Evolutionary conservation across 495 filamentous ascomycete species (phyloP).

Genomic region (Neurospora africana): DNA sequence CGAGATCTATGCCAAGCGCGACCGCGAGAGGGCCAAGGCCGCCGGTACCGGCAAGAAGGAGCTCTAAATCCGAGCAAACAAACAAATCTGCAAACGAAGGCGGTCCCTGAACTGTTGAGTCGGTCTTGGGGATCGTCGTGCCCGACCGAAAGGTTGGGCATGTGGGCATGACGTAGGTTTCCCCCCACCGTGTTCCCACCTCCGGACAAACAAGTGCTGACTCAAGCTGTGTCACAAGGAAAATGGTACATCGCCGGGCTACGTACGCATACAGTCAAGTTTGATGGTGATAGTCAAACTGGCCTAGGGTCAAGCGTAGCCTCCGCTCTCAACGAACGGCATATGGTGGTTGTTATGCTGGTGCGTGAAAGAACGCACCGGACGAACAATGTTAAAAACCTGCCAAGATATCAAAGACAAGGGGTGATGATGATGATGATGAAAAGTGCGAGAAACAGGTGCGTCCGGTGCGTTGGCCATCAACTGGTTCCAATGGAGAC

Average conservation of each 20-base stretch:
- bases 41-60: constrained; percentile 32
- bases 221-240: not conserved
- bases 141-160: not conserved
- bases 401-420: not conserved
- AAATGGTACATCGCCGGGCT: not conserved
- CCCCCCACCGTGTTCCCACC: not conserved
- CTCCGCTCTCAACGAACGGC: not conserved
- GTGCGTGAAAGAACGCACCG: not conserved
- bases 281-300: not conserved
- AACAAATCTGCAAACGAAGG: not conserved
- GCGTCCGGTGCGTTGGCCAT: not conserved
- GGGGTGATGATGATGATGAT: not conserved
- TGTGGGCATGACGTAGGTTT: not conserved
- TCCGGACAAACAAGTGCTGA: not conserved
- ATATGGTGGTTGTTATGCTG: not conserved
- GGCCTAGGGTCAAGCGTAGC: not conserved
- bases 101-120: not conserved
- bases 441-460: not conserved
- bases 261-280: not conserved
- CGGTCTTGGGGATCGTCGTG: not conserved
- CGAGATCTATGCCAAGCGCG: constrained; percentile 88
- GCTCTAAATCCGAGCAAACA: constrained; percentile 17
- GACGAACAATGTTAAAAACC: not conserved
- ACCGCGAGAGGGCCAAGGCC: constrained; percentile 35
- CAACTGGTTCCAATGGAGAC: not conserved